phyloP scores from a whole-genome alignment of 2,329 filamentous ascomycete species.

The Pseudogymnoascus sp. region DNA sequence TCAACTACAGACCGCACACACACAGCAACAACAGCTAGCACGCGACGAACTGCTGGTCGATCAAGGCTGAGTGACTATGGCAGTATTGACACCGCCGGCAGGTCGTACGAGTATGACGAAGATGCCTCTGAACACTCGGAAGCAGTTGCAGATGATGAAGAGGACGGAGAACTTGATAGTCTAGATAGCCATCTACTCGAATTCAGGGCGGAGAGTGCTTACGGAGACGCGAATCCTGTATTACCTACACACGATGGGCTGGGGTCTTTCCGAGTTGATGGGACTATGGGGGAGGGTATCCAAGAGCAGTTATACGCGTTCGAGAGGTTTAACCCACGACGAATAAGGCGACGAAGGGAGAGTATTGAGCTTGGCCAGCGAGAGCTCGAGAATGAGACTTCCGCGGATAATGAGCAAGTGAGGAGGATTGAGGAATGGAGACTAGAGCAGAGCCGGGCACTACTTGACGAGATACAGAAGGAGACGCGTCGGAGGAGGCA shows the following conservation, averaged over 20 bases:
- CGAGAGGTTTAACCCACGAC: conserved; percentile 71
- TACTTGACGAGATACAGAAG: conserved; percentile 81
- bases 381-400: conserved; percentile 44
- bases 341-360: conserved; percentile 46
- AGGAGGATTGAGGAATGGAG: conserved; percentile 87
- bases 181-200: conserved; percentile 86
- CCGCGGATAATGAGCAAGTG: conserved; percentile 63
- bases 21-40: conserved; percentile 49
- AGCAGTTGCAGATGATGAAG: conserved; percentile 40
- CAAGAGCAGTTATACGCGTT: conserved; percentile 87
- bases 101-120: conserved; percentile 45
- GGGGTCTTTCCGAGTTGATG: conserved; percentile 67
- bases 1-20: conserved; percentile 61
- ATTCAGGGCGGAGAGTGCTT: conserved; percentile 55
- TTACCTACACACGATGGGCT: conserved; percentile 90
- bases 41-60: conserved; percentile 55
- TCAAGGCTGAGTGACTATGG: conserved; percentile 74
- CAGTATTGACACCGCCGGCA: conserved; percentile 61
- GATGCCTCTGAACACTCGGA: conserved; percentile 48
- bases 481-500: conserved; percentile 66
- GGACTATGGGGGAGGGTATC: conserved; percentile 45
- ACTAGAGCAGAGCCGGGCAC: conserved; percentile 75
- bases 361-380: conserved; percentile 43
- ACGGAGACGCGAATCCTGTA: conserved; percentile 42
- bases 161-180: conserved; percentile 79